These are phyloP conservation scores for Yamadazyma kanchanaburiensis DNA, from an alignment of 1,139 yeast genomes.

Conservation along the genomic window DNA sequence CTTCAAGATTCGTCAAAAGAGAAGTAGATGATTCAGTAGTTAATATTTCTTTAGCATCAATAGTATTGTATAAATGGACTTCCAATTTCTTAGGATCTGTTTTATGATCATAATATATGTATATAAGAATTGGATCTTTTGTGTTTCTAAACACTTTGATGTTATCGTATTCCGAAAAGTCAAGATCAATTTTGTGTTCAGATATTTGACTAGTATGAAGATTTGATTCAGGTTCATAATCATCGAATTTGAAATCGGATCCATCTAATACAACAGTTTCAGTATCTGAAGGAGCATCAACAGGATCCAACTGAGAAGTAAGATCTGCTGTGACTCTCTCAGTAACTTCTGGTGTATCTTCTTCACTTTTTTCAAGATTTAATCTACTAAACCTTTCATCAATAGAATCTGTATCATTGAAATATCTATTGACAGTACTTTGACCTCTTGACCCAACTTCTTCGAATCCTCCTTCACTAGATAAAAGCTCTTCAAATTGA, in stretches of 20 bases:
- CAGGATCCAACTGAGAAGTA: too few relatives aligned
- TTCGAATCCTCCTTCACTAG: constrained; percentile 10
- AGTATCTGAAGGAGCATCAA: constrained; percentile 17
- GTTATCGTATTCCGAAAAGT: constrained; percentile 1
- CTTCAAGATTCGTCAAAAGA: constrained; percentile 5
- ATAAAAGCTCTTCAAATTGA: constrained; percentile 18
- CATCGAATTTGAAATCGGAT: constrained; percentile 8
- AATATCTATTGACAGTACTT: constrained; percentile 7
- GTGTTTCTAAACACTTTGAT: constrained; percentile 9
- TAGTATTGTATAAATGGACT: constrained; percentile 6
- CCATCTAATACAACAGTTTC: constrained; percentile 24
- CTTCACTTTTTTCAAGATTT: constrained; percentile 2
- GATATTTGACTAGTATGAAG: not conserved
- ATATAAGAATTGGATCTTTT: constrained; percentile 6
- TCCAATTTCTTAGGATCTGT: constrained; percentile 3
- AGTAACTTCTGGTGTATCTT: not conserved
- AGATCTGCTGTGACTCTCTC: not conserved
- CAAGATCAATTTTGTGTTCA: not conserved
- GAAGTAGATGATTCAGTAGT: constrained; percentile 2
- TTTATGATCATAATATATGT: constrained; percentile 4
- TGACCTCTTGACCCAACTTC: constrained; percentile 1
- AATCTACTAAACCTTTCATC: constrained; percentile 6
- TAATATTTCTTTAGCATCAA: constrained; percentile 1
- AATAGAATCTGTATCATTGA: constrained; percentile 5
- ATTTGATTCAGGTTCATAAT: constrained; percentile 7